Evolutionary conservation across 177 flowering plant genomes (phyloP).

Genomic region (Vitis hybrid): DNA sequence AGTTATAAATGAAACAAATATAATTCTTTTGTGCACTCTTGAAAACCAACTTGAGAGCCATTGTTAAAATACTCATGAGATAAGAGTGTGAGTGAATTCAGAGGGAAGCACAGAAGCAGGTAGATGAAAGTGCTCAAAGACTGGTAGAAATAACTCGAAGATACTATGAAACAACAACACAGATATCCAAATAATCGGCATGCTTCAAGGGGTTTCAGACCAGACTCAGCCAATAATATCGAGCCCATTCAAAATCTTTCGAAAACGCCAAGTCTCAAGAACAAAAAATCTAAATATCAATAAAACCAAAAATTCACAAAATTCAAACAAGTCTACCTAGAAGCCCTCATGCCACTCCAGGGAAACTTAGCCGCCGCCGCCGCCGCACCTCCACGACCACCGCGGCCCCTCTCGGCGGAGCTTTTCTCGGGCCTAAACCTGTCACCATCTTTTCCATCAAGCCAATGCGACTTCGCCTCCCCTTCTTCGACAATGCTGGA

Average conservation of each 20-base stretch:
- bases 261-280: not conserved
- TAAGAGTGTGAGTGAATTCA: too few relatives aligned
- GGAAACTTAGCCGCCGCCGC: slow-evolving; percentile 58
- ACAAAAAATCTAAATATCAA: slow-evolving; percentile 4
- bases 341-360: slow-evolving; percentile 73
- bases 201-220: not conserved
- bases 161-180: too few relatives aligned
- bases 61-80: too few relatives aligned
- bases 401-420: slow-evolving; percentile 7
- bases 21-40: too few relatives aligned
- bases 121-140: too few relatives aligned
- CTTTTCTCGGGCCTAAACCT: slow-evolving; percentile 23
- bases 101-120: too few relatives aligned
- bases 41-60: too few relatives aligned
- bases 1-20: too few relatives aligned
- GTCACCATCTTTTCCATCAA: slow-evolving; percentile 33
- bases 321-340: slow-evolving; percentile 22
- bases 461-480: slow-evolving; percentile 55
- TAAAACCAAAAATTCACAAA: slow-evolving; percentile 1
- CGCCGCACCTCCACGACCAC: slow-evolving; percentile 13
- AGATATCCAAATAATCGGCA: not conserved
- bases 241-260: not conserved
- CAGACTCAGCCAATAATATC: not conserved
- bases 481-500: slow-evolving; percentile 58
- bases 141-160: too few relatives aligned